These are phyloP conservation scores for Suillus hirtellus DNA, from an alignment of 768 basidiomycete species.

Conservation along the genomic window DNA sequence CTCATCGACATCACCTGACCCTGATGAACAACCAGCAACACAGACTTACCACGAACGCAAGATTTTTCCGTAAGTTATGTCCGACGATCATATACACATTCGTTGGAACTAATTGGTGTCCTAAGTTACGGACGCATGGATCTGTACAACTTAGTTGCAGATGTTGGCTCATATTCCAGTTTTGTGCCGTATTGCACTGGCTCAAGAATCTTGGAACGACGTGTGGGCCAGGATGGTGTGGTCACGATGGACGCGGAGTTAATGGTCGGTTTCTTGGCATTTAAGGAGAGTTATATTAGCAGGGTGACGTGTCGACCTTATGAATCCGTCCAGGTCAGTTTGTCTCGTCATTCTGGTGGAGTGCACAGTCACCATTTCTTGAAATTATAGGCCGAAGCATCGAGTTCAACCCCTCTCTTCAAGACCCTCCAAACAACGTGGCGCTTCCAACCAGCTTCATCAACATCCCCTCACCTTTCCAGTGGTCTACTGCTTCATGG, in stretches of 20 bases:
- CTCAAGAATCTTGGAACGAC: constrained; percentile 57
- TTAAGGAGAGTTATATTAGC: constrained; percentile 87
- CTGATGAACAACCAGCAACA: constrained; percentile 36
- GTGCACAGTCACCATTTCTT: constrained; percentile 12
- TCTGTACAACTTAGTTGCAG: constrained; percentile 83
- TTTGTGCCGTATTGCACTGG: constrained; percentile 90
- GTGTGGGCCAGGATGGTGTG: constrained; percentile 31
- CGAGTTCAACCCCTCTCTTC: constrained; percentile 73
- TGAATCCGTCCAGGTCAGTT: constrained; percentile 71
- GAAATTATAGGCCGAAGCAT: constrained; percentile 60
- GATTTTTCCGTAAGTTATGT: constrained; percentile 75
- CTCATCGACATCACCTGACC: constrained; percentile 24
- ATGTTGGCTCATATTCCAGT: constrained; percentile 80
- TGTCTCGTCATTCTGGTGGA: neutral
- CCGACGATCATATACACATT: constrained; percentile 12
- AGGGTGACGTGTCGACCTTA: constrained; percentile 78
- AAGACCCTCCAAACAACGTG: constrained; percentile 69
- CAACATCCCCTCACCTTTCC: constrained; percentile 41
- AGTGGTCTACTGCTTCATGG: constrained; percentile 14
- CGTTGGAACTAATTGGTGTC: constrained; percentile 14
- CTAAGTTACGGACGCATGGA: constrained; percentile 74
- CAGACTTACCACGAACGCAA: constrained; percentile 82
- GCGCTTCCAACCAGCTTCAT: constrained; percentile 64
- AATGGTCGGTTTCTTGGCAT: constrained; percentile 83
- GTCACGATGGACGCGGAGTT: constrained; percentile 79